phyloP scores from a whole-genome alignment of 129 eudicot genomes.

The Saussurea involucrata region DNA sequence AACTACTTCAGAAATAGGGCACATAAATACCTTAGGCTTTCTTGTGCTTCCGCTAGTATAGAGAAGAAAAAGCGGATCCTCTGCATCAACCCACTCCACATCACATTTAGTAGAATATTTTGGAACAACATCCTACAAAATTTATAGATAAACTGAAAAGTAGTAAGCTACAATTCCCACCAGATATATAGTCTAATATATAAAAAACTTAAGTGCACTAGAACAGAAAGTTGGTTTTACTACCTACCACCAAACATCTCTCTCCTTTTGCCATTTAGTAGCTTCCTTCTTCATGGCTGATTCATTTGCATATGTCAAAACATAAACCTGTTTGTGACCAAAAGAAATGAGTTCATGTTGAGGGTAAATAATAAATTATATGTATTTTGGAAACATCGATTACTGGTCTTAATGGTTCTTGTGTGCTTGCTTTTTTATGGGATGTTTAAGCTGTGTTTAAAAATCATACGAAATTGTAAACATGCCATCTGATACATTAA shows the following conservation, averaged over 20 bases:
- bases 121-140: constrained; percentile 70
- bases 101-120: constrained; percentile 66
- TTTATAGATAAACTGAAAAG: neutral
- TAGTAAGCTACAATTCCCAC: neutral
- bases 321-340: constrained; percentile 57
- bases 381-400: neutral
- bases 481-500: neutral
- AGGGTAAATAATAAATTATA: neutral
- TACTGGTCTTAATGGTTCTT: neutral
- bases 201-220: neutral
- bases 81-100: constrained; percentile 96
- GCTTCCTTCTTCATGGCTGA: constrained; percentile 81
- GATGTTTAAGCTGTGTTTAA: too few species aligned
- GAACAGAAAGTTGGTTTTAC: neutral
- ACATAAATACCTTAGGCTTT: constrained; percentile 80
- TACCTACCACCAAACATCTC: constrained; percentile 99
- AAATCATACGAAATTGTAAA: neutral
- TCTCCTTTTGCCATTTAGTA: constrained; percentile 73
- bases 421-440: neutral
- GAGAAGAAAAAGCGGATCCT: constrained; percentile 93
- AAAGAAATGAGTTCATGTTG: neutral
- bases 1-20: neutral
- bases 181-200: too few species aligned
- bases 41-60: constrained; percentile 99
- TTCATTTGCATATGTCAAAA: constrained; percentile 79